Evolutionary conservation across 2,329 filamentous ascomycete species (phyloP).

Genomic region (Aspergillus transmontanensis): DNA sequence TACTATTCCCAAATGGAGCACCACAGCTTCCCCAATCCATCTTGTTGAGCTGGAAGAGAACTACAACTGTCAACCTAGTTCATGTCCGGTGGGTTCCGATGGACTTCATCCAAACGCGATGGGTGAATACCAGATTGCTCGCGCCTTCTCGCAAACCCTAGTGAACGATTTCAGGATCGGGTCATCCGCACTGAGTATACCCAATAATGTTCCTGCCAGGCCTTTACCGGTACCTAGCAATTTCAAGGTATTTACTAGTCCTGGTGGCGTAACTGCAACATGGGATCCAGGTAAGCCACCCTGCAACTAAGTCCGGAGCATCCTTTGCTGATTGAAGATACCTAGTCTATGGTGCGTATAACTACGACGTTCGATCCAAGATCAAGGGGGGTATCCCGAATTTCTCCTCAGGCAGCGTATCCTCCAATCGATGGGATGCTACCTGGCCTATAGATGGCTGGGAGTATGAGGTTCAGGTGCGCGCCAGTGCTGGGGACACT

Average conservation of each 20-base stretch:
- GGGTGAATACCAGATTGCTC: conserved; percentile 3
- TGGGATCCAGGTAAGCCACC: background rate
- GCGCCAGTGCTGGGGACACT: too few species aligned
- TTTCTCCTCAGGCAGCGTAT: background rate
- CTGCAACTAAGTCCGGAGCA: background rate
- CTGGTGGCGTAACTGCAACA: background rate
- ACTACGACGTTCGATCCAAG: background rate
- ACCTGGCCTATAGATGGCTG: too few species aligned
- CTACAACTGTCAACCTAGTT: background rate
- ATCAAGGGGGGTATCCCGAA: background rate
- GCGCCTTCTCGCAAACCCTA: background rate
- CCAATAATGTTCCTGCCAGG: background rate
- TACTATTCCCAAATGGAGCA: background rate
- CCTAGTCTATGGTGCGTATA: background rate
- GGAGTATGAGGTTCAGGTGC: too few species aligned
- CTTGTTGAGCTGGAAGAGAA: background rate
- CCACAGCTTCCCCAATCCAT: background rate
- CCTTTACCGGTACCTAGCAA: background rate
- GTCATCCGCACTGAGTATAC: background rate
- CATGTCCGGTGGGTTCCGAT: conserved; percentile 4
- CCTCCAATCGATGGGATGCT: background rate
- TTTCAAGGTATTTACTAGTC: background rate
- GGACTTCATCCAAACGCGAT: conserved; percentile 5
- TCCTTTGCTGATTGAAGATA: background rate
- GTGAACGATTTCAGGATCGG: background rate